Evolutionary conservation across 495 filamentous ascomycete genomes (phyloP).

Genomic region (Penicillium cosmopolitanum): DNA sequence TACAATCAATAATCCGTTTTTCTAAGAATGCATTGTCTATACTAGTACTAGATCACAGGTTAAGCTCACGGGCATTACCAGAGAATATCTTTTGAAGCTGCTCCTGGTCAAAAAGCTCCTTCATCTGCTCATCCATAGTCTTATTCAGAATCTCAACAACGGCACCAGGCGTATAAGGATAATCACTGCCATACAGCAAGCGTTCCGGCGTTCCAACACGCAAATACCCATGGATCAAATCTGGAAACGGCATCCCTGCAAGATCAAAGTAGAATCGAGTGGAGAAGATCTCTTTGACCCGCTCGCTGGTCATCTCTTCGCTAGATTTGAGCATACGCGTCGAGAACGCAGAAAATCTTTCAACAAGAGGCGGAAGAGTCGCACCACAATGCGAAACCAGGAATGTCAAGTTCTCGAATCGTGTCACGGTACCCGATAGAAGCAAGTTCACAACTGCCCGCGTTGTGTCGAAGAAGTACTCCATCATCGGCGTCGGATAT

Average conservation of each 20-base stretch:
- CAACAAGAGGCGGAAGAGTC: constrained; percentile 6
- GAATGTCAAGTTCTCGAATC: constrained; percentile 6
- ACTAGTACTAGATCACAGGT: neutral
- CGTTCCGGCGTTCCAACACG: neutral
- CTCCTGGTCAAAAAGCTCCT: neutral
- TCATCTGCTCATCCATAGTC: neutral
- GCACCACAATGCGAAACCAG: constrained; percentile 10
- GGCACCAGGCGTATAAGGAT: constrained; percentile 3
- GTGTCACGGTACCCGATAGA: constrained; percentile 6
- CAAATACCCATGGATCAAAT: constrained; percentile 6
- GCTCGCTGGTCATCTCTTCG: constrained; percentile 5
- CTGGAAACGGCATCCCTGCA: constrained; percentile 1
- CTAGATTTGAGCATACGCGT: neutral
- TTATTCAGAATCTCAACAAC: constrained; percentile 3
- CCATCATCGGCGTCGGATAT: constrained; percentile 7
- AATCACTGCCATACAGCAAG: constrained; percentile 7
- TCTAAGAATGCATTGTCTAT: neutral
- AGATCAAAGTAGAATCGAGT: constrained; percentile 2
- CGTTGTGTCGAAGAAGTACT: constrained; percentile 10
- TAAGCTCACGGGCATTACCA: neutral
- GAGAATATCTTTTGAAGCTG: neutral
- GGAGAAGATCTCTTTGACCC: constrained; percentile 2
- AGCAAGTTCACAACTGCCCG: constrained; percentile 9
- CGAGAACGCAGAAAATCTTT: constrained; percentile 7
- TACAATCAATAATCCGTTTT: too few species aligned